phyloP scores from a whole-genome alignment of 129 eudicot genomes.

The Silybum marianum region DNA sequence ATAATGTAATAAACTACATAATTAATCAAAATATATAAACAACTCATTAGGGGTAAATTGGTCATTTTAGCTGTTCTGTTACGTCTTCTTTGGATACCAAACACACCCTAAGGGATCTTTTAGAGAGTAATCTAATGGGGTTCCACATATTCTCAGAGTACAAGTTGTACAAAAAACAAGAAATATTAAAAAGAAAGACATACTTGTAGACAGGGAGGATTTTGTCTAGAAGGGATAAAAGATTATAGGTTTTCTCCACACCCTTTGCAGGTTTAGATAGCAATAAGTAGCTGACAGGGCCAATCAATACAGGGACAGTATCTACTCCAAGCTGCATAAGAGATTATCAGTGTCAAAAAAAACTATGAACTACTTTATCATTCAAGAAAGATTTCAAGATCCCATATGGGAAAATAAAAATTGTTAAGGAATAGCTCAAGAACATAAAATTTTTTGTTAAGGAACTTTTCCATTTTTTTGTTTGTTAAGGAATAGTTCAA shows the following conservation, averaged over 20 bases:
- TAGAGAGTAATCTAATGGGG: background rate
- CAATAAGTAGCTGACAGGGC: constrained; percentile 77
- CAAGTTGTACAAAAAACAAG: background rate
- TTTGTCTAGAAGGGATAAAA: constrained; percentile 64
- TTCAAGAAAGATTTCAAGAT: background rate
- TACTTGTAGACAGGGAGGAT: constrained; percentile 65
- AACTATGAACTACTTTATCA: background rate
- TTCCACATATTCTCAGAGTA: background rate
- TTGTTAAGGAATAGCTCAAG: background rate
- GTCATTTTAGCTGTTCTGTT: no score
- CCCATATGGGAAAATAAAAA: background rate
- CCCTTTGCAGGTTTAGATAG: constrained; percentile 64
- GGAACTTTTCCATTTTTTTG: no score
- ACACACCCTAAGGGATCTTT: background rate
- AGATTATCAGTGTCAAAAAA: background rate
- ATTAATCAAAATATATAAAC: no score
- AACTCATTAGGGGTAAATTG: no score
- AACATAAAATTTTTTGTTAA: no score
- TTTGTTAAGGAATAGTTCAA: no score
- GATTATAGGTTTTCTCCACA: constrained; percentile 33
- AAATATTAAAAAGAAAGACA: background rate
- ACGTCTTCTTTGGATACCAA: no score
- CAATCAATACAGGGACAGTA: constrained; percentile 70
- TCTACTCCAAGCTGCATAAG: constrained; percentile 51
- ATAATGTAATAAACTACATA: no score